Base-by-base conservation (phyloP, 2,329 filamentous ascomycete species). In the Hypoxylon rubiginosum region DNA sequence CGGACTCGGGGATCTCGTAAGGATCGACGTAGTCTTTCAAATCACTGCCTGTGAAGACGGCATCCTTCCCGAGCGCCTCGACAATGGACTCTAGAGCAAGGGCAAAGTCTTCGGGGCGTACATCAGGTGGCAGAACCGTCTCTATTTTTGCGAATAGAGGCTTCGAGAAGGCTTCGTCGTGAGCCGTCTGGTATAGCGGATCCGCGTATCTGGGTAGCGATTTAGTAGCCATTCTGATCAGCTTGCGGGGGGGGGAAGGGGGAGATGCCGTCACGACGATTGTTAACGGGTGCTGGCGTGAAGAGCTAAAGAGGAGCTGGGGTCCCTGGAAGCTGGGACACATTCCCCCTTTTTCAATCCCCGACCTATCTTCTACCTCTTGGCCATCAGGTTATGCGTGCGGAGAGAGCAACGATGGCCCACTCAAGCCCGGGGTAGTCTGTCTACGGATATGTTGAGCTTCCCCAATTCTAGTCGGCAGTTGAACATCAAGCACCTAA, bases 21-120 rank as follows among this genome's bases (percentile, higher is more conserved):
- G 82, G 82, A 58, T 83, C 82, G 46, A 83, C 80, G 62, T 83
- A 83, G 60, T 83, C 81, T 4, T 74, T 77, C 34, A 84, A 64
- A 0, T 70, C 75, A 24, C 79, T 74, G n/a, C 77, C 77, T 5
- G 74, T 73, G 56, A 81, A 78, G 1, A 84, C 79, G 2, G 79
- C 75, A 15, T 80, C 76, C 26, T 78, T 66, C 1, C 81, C 81
- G 3, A 83, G 71, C 1, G 75, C 66, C 11, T 63, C 66, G 54
- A 74, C 72, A 51, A 80, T 77, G 48, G 78, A 73, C 32, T 74
- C 55, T 8, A 83, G 72, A 2, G 81, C 82, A 10, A 65, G 57
- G 19, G 77, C 72, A 46, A 83, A 83, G 10, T 77, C 78, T 41
- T 75, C 71, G 17, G 74, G 73, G 6, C 74, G 72, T 3, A 83